Percentiles rank a stretch among this genome's conserved stretches.
phyloP scores from a whole-genome alignment of 345 rosid genomes.

The thale cress (Arabidopsis thaliana) region TAIR10.1 NC_003076.8:21656501-21657000 shows the following conservation, averaged over 20 bases:
- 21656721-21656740: neutral
- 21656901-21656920: neutral
- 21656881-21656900: neutral
- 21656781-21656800: neutral
- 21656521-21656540: neutral
- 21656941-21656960: constrained; percentile 27
- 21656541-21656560: too few relatives aligned
- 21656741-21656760: neutral
- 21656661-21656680: too few relatives aligned
- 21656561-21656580: too few relatives aligned
- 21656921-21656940: neutral
- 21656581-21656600: too few relatives aligned
- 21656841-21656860: constrained; percentile 1
- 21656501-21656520: constrained; percentile 45
- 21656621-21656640: too few relatives aligned
- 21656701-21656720: neutral
- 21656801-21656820: constrained; percentile 1
- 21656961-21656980: constrained; percentile 44
- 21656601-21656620: too few relatives aligned
- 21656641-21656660: too few relatives aligned
- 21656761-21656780: neutral
- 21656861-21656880: constrained; percentile 2
- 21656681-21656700: neutral
- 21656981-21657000: constrained; percentile 52
- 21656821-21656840: neutral